Base-by-base conservation (phyloP, 2,329 filamentous ascomycete species). In the Aspergillus pseudoviridinutans region DNA sequence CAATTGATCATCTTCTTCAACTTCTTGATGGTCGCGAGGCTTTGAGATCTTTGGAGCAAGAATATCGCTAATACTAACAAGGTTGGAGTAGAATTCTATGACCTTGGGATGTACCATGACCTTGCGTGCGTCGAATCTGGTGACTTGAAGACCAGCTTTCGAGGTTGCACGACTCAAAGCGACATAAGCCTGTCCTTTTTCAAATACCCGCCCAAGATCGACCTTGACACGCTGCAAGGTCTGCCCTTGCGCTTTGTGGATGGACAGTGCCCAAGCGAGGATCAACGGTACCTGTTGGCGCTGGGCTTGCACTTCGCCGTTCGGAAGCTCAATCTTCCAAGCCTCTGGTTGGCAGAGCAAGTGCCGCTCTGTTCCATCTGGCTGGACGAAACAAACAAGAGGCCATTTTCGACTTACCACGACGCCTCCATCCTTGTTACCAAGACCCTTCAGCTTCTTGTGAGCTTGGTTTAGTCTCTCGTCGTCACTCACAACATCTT, bases 301-400 rank as follows among this genome's bases (percentile, higher is more conserved):
- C 59, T 91, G 90, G 1, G 94, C 94, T 73, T 96, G 92, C 0
- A 97, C 82, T 71, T 97, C 92, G 50, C 94, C 94, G 56, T 90
- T 96, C 1, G 94, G 94, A n/a, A 96, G 82, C 71, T 99, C 95
- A 27, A 96, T 90, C 74, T 97, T 99, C 94, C 94, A 99, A 38
- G 89, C 85, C 71, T 97, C 94, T 10, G 88, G 89, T 61, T 90
- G 85, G 72, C 92, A 93, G 8, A 97, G 85, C 52, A 97, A 82
- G 58, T 87, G 84, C 56, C 91, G 83, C 47, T 84, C 83, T 0
- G 86, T 88, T 35, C 92, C 92, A 67, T 96, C 91, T 2, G 87
- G 84, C 28, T 91, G 83, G 41, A 86, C 82, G 71, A 99, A 99
- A 56, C 88, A 86, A 3, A 99, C 92, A 8, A 97, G 79, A 0